These are phyloP conservation scores for Naegleria fowleri DNA, from an alignment of 208 protist genomes.

Conservation along the genomic window DNA sequence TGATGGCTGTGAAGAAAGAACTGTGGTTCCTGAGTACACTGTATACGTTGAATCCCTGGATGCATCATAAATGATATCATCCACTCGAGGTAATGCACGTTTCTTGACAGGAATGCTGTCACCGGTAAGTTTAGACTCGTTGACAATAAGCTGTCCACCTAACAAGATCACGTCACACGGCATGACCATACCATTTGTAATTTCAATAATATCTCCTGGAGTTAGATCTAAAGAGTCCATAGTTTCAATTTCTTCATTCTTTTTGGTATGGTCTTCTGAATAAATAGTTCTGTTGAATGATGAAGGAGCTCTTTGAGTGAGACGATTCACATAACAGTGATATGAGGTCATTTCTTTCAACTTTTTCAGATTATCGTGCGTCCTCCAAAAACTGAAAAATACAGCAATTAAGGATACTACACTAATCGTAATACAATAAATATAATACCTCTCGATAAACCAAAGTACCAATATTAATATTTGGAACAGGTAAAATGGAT, in stretches of 20 bases:
- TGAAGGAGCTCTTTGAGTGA: background rate
- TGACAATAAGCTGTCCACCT: constrained; percentile 41
- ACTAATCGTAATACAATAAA: background rate
- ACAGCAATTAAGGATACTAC: background rate
- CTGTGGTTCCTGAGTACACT: constrained; percentile 45
- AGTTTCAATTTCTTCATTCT: background rate
- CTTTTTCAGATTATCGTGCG: constrained; percentile 8
- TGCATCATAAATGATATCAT: background rate
- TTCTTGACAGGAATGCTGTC: constrained; percentile 52
- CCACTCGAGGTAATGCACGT: constrained; percentile 21
- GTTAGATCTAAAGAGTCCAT: background rate
- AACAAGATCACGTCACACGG: constrained; percentile 55
- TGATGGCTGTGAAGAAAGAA: constrained; percentile 30
- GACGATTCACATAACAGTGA: background rate
- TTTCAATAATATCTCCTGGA: constrained; percentile 32
- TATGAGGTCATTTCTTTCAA: background rate
- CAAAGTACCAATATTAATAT: constrained; percentile 17
- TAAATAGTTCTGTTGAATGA: background rate
- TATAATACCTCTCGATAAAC: constrained; percentile 2
- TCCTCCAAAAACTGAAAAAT: background rate
- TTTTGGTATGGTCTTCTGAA: background rate
- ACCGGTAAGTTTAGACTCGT: constrained; percentile 56
- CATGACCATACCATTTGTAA: constrained; percentile 19
- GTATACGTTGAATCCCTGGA: background rate
- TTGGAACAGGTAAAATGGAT: constrained; percentile 37